Conservation (phyloP, 208 protist genomes). For the Vickermania ingenoplastis region DNA sequence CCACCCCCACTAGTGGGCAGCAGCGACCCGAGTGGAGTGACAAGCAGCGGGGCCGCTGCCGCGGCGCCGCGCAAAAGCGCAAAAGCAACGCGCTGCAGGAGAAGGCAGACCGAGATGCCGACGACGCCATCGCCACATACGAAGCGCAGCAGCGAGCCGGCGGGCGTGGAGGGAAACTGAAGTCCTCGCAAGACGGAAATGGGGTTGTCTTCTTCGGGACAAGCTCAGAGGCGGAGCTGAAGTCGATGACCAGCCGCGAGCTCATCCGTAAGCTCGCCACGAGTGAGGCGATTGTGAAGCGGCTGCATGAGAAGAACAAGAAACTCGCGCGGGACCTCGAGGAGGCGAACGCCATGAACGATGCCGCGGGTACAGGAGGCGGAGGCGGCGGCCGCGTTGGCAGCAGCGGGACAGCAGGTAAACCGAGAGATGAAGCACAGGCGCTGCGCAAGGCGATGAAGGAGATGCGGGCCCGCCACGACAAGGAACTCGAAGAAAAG, state of each 20-base stretch:
- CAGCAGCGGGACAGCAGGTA: background rate
- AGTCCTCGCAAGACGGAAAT: background rate
- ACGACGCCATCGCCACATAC: background rate
- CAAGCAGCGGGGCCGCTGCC: no score
- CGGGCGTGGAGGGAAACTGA: background rate
- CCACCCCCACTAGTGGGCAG: no score
- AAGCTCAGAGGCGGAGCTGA: constrained; percentile 1
- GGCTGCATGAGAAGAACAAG: constrained; percentile 26
- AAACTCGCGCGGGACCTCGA: constrained; percentile 11
- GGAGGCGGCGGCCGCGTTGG: background rate
- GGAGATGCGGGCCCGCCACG: background rate
- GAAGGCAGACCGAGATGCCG: background rate
- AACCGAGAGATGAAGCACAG: background rate
- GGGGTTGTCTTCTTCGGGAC: background rate
- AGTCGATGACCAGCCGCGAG: background rate
- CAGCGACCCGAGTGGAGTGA: no score
- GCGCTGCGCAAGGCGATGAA: background rate
- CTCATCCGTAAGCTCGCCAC: constrained; percentile 10
- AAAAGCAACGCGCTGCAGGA: background rate
- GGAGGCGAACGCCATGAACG: background rate
- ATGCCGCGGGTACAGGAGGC: background rate
- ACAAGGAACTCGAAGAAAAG: background rate
- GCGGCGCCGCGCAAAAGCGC: background rate
- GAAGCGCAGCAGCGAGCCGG: background rate
- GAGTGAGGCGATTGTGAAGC: constrained; percentile 17